Base-by-base conservation (phyloP, 257 asterid genomes). In the Mentha longifolia region DNA sequence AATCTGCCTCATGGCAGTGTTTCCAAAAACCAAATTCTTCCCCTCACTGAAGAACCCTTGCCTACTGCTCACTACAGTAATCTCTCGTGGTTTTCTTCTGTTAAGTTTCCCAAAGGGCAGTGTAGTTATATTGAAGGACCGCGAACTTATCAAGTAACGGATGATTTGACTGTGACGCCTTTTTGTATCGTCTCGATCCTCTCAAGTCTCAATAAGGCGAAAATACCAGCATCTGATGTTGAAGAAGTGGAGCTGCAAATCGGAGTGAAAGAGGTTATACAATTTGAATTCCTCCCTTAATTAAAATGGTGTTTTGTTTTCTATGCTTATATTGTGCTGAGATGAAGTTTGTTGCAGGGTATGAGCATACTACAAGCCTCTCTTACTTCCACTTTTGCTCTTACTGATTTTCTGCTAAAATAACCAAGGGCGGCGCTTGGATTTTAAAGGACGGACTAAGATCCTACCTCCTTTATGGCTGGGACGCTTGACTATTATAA, bases 191-290 rank as follows among this genome's bases (percentile, higher is more conserved):
- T 3, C 41, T 37, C 74, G 0, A 7, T 5, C 4, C 5, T 71
- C 16, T 22, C 81, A 0, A 3, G 19, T 37, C 70, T 77, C 20
- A 15, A 6, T 45, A 0, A 20, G 49, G 15, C 3, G 57, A 62
- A 70, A 3, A 64, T 74, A 65, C 17, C 74, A 0, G 2, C 68
- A 0, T 78, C 73, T 46, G 82, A 78, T 69, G 65, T 78, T 16
- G 2, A 60, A 22, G 79, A 78, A 63, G 0, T 63, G 33, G 74
- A 52, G 35, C 10, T 69, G 2, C 56, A 46, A 2, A 64, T 78
- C 17, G 83, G 83, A 7, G 0, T 41, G 22, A 5, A 78, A 63
- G 76, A 74, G 83, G 83, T 52, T 63, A 22, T 9, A 37, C 8
- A 45, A 12, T 41, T 25, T 39, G 7, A 1, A 6, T 28, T 47